phyloP scores from a whole-genome alignment of 1,284 basidiomycete species.

The Ustilago shanxiensis region DNA sequence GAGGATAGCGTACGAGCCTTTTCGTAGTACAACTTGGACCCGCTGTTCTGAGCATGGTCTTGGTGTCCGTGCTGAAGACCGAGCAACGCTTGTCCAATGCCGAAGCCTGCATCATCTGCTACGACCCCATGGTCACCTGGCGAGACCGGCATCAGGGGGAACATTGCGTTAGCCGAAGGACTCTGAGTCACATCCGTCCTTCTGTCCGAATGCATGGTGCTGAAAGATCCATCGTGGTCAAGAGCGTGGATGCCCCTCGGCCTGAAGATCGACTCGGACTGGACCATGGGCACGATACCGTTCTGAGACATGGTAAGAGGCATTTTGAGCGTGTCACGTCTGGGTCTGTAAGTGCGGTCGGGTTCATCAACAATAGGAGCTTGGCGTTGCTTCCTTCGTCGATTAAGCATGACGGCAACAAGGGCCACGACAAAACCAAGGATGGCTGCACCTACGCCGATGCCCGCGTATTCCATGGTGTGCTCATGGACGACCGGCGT shows the following conservation, averaged over 20 bases:
- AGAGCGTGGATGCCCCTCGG: constrained; percentile 20
- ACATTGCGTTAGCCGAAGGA: constrained; percentile 2
- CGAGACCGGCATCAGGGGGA: constrained; percentile 10
- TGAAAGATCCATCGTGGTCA: constrained; percentile 13
- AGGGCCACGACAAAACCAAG: constrained; percentile 12
- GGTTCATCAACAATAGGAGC: neutral
- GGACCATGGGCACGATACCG: neutral
- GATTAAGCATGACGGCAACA: neutral
- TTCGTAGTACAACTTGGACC: neutral
- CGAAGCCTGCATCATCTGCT: constrained; percentile 10
- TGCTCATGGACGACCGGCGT: neutral
- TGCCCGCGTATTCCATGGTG: constrained; percentile 18
- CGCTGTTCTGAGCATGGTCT: neutral
- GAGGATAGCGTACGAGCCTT: neutral
- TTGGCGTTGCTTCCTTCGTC: neutral
- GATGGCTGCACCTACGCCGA: constrained; percentile 16
- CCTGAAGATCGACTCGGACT: constrained; percentile 10
- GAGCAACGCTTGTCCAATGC: constrained; percentile 13
- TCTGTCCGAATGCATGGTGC: neutral
- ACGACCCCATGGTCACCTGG: neutral
- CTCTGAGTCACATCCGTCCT: constrained; percentile 7
- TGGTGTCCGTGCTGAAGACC: neutral
- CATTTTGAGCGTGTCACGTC: constrained; percentile 9
- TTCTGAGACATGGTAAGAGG: constrained; percentile 18
- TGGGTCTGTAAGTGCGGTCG: constrained; percentile 13